These are phyloP conservation scores for Malbranchea zuffiana DNA, from an alignment of 2,329 filamentous ascomycete genomes.

Conservation along the genomic window DNA sequence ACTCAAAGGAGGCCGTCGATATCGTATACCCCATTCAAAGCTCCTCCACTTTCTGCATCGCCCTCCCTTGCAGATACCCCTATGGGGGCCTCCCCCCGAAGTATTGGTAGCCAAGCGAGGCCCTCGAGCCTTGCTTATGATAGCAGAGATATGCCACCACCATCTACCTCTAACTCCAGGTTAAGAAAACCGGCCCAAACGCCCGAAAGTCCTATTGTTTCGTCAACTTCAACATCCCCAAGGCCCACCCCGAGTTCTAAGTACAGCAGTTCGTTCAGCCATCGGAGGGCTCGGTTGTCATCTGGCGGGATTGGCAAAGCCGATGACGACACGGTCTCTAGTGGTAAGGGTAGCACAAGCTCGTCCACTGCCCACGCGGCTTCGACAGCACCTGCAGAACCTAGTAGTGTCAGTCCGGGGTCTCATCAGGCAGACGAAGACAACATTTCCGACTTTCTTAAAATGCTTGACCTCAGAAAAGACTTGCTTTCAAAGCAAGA, in stretches of 20 bases:
- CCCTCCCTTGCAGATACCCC: conserved; percentile 48
- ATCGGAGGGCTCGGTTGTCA: conserved; percentile 67
- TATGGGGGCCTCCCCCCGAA: conserved; percentile 43
- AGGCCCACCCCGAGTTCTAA: conserved; percentile 66
- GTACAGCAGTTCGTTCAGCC: conserved; percentile 90
- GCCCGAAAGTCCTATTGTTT: conserved; percentile 51
- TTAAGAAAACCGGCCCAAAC: conserved; percentile 23
- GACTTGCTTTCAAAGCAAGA: conserved; percentile 63
- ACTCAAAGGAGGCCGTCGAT: conserved; percentile 64
- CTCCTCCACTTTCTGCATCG: conserved; percentile 84
- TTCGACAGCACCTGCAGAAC: conserved; percentile 64
- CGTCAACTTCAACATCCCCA: conserved; percentile 63
- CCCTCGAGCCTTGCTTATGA: conserved; percentile 30
- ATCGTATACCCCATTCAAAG: conserved; percentile 93
- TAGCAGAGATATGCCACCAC: conserved; percentile 29
- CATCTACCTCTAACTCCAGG: conserved; percentile 28
- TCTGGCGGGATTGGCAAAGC: conserved; percentile 56
- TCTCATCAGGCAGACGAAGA: conserved; percentile 73
- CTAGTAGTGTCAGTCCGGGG: conserved; percentile 52
- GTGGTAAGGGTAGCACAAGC: conserved; percentile 44
- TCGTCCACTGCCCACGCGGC: conserved; percentile 53
- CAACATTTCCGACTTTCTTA: conserved; percentile 86
- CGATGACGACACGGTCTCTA: conserved; percentile 46
- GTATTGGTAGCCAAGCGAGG: conserved; percentile 33
- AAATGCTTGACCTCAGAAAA: conserved; percentile 75